These are phyloP conservation scores for Ilyonectria robusta DNA, from an alignment of 2,329 filamentous ascomycete species.

Conservation along the genomic window DNA sequence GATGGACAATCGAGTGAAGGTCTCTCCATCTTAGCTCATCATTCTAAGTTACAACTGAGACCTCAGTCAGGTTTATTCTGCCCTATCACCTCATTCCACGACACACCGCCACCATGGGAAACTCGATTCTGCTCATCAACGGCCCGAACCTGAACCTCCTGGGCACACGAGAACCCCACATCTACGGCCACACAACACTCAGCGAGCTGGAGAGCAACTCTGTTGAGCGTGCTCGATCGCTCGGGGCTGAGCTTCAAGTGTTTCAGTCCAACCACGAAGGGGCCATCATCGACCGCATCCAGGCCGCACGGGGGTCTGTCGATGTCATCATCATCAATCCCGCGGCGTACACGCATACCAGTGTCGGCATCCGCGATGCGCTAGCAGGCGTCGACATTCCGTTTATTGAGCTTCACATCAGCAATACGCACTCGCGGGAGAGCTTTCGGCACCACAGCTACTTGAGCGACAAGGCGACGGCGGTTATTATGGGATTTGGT, in stretches of 20 bases:
- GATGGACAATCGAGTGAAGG: too few species aligned
- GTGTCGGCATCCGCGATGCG: slow-evolving; percentile 81
- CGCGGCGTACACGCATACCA: slow-evolving; percentile 82
- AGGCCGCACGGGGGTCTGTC: slow-evolving; percentile 70
- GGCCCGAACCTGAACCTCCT: slow-evolving; percentile 89
- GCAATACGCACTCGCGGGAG: slow-evolving; percentile 82
- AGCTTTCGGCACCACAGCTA: slow-evolving; percentile 77
- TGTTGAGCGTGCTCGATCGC: slow-evolving; percentile 63
- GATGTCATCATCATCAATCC: slow-evolving; percentile 84
- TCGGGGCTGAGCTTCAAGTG: slow-evolving; percentile 41
- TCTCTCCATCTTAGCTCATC: too few species aligned
- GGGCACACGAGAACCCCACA: slow-evolving; percentile 79
- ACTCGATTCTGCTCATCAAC: slow-evolving; percentile 79
- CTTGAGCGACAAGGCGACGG: slow-evolving; percentile 79
- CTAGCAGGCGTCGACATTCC: slow-evolving; percentile 78
- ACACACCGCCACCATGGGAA: not conserved
- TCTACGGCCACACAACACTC: slow-evolving; percentile 81
- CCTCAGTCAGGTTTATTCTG: not conserved
- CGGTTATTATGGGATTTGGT: slow-evolving; percentile 64
- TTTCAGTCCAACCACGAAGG: slow-evolving; percentile 88
- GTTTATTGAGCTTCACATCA: slow-evolving; percentile 84
- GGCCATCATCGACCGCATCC: slow-evolving; percentile 80
- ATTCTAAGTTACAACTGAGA: too few species aligned
- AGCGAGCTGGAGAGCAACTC: slow-evolving; percentile 67
- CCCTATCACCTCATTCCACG: not conserved